Evolutionary conservation across 2,329 filamentous ascomycete species (phyloP).

Genomic region (Penicillium sp.): DNA sequence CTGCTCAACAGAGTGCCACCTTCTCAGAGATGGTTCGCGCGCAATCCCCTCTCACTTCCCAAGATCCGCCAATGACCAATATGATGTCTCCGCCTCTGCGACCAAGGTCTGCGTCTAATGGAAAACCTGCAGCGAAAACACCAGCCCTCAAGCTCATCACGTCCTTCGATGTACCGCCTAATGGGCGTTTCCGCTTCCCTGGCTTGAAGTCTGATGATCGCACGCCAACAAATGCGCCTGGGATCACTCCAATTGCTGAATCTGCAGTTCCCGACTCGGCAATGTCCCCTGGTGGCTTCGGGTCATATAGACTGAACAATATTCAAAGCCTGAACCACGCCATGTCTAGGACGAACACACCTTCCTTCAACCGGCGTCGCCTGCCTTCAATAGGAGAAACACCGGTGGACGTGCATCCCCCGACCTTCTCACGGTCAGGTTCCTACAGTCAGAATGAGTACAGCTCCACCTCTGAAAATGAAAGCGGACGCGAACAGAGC

Average conservation of each 20-base stretch:
- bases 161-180: constrained; percentile 60
- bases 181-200: constrained; percentile 60
- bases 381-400: constrained; percentile 75
- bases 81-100: constrained; percentile 25
- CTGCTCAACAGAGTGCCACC: constrained; percentile 59
- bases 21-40: constrained; percentile 33
- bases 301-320: constrained; percentile 54
- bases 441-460: constrained; percentile 46
- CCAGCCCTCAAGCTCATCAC: constrained; percentile 89
- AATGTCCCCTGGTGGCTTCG: constrained; percentile 64
- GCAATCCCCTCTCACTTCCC: constrained; percentile 43
- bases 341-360: constrained; percentile 60
- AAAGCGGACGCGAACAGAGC: constrained; percentile 28
- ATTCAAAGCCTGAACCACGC: constrained; percentile 68
- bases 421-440: constrained; percentile 40
- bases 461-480: constrained; percentile 47
- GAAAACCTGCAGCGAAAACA: constrained; percentile 65
- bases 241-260: constrained; percentile 83
- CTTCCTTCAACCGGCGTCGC: constrained; percentile 60
- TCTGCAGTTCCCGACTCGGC: constrained; percentile 61
- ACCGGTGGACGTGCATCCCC: constrained; percentile 51
- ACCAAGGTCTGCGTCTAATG: constrained; percentile 50
- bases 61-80: constrained; percentile 55
- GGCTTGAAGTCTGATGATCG: constrained; percentile 52
- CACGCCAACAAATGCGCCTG: constrained; percentile 71